phyloP scores from a whole-genome alignment of 2,329 filamentous ascomycete genomes.

The Diaporthe sp. region DNA sequence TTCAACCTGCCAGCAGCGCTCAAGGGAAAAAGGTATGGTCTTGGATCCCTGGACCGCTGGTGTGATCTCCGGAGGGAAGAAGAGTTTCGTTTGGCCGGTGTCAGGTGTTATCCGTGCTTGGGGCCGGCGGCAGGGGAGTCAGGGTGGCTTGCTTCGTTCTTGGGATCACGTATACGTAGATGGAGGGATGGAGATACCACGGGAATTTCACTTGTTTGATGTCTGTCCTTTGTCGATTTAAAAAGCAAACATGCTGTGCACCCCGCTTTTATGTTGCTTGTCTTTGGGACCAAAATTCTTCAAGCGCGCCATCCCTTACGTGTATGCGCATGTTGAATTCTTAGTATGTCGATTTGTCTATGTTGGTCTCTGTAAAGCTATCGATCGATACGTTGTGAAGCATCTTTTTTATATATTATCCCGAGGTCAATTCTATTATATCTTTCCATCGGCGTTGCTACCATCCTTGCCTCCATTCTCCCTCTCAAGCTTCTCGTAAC shows the following conservation, averaged over 20 bases:
- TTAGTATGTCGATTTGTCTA: not conserved
- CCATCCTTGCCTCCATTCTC: slow-evolving; percentile 37
- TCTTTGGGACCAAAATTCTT: no score
- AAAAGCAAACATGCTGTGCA: not conserved
- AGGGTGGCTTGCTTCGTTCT: not conserved
- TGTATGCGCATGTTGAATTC: not conserved
- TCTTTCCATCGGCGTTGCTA: slow-evolving; percentile 11
- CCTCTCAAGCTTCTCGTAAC: slow-evolving; percentile 68
- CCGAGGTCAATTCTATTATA: not conserved
- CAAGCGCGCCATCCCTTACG: not conserved
- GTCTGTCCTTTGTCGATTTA: not conserved
- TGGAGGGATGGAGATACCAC: slow-evolving; percentile 35
- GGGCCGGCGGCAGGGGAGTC: not conserved
- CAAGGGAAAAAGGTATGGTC: no score
- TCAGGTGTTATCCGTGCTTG: not conserved
- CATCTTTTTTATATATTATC: not conserved
- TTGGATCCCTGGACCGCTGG: not conserved
- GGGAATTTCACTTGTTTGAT: slow-evolving; percentile 8
- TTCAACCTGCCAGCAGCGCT: not conserved
- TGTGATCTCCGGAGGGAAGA: not conserved
- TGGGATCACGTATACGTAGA: slow-evolving; percentile 10
- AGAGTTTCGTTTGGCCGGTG: not conserved
- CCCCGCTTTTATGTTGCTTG: not conserved
- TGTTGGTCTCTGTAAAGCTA: not conserved
- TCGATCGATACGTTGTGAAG: not conserved